Evolutionary conservation across 2,329 filamentous ascomycete genomes (phyloP).

Genomic region (Parastagonospora nodorum): DNA sequence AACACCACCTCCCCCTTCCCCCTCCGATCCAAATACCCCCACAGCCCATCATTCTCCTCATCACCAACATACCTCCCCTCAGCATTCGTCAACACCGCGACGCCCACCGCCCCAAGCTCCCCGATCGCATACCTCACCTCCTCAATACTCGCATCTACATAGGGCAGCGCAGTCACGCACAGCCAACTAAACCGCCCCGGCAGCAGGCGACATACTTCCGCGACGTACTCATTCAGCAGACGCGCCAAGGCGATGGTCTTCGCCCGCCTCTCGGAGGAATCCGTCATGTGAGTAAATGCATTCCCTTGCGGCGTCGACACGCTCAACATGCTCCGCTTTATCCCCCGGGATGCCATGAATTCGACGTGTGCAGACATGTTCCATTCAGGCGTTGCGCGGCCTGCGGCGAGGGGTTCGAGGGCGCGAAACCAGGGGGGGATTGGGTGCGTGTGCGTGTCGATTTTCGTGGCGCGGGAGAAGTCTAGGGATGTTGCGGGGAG

Average conservation of each 20-base stretch:
- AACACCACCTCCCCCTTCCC: constrained; percentile 36
- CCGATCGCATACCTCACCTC: constrained; percentile 39
- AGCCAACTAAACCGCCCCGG: constrained; percentile 37
- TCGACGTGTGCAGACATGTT: constrained; percentile 29
- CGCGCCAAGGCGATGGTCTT: constrained; percentile 41
- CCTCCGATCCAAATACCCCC: constrained; percentile 31
- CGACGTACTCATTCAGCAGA: constrained; percentile 41
- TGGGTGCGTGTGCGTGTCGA: constrained; percentile 46
- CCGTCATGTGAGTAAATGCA: constrained; percentile 30
- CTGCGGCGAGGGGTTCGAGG: constrained; percentile 41
- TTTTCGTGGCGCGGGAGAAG: constrained; percentile 26
- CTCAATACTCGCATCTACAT: constrained; percentile 32
- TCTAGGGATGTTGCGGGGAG: constrained; percentile 3
- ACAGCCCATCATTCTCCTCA: constrained; percentile 28
- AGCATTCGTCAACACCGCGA: constrained; percentile 42
- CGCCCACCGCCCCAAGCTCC: constrained; percentile 36
- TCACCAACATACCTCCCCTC: constrained; percentile 43
- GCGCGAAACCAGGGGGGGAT: constrained; percentile 42
- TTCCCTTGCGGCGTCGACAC: constrained; percentile 44
- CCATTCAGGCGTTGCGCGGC: constrained; percentile 41
- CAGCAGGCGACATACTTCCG: constrained; percentile 28
- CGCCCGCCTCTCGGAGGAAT: constrained; percentile 5
- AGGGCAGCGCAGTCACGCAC: constrained; percentile 35
- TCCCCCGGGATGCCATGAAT: constrained; percentile 39
- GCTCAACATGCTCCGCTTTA: constrained; percentile 37